phyloP scores from a whole-genome alignment of 768 basidiomycete genomes.

The Holtermanniella nyarrowii region DNA sequence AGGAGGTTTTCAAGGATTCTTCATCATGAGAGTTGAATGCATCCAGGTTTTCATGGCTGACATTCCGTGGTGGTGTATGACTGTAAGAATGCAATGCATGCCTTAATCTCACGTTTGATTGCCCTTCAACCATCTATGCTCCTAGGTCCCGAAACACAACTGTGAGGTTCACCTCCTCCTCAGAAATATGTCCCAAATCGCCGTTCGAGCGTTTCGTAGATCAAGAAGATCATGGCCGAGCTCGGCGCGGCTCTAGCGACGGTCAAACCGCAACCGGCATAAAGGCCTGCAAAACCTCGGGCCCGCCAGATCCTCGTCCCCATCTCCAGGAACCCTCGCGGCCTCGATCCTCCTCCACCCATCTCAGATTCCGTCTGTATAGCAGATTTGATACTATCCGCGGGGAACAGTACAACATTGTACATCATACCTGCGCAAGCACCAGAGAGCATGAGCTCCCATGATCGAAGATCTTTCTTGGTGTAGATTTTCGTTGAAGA shows the following conservation, averaged over 20 bases:
- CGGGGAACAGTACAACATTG: slow-evolving; percentile 84
- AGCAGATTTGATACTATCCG: slow-evolving; percentile 85
- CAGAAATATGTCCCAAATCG: slow-evolving; percentile 46
- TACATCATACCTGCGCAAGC: slow-evolving; percentile 77
- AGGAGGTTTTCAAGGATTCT: neutral
- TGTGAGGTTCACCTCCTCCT: no score
- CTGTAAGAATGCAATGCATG: no score
- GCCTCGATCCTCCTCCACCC: slow-evolving; percentile 1
- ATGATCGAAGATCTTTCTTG: slow-evolving; percentile 50
- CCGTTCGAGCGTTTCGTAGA: slow-evolving; percentile 67
- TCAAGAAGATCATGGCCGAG: slow-evolving; percentile 83
- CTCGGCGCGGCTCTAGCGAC: slow-evolving; percentile 74
- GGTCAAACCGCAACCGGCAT: slow-evolving; percentile 88
- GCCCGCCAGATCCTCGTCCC: slow-evolving; percentile 60
- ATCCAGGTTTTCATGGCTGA: no score
- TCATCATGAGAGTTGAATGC: no score
- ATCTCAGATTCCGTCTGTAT: slow-evolving; percentile 92
- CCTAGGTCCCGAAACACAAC: no score
- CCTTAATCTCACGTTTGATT: no score
- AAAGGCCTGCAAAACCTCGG: slow-evolving; percentile 72
- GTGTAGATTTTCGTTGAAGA: slow-evolving; percentile 33
- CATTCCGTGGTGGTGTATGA: no score
- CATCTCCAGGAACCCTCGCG: slow-evolving; percentile 45
- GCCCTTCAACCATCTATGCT: no score
- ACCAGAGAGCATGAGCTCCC: slow-evolving; percentile 77